phyloP scores from a whole-genome alignment of 1,284 basidiomycete genomes.

The Rhodotorula sp. region DNA sequence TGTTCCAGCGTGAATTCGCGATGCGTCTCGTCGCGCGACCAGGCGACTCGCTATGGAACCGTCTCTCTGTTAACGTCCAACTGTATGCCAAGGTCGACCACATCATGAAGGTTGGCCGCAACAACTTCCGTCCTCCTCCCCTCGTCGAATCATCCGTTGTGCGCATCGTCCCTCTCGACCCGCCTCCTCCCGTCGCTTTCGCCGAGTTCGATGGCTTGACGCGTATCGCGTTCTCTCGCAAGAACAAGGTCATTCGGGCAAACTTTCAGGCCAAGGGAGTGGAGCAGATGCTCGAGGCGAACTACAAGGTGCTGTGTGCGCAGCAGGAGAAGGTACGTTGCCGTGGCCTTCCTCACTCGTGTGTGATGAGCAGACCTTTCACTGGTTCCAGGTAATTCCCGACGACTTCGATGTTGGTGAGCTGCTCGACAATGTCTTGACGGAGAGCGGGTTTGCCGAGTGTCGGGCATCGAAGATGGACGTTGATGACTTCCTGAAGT shows the following conservation, averaged over 20 bases:
- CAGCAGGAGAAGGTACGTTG: conserved; percentile 56
- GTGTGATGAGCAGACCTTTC: neutral
- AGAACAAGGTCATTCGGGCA: conserved; percentile 87
- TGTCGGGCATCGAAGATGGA: conserved; percentile 77
- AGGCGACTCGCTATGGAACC: conserved; percentile 84
- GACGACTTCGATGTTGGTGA: conserved; percentile 68
- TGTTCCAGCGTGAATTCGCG: conserved; percentile 99
- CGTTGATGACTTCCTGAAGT: conserved; percentile 78
- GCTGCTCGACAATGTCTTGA: conserved; percentile 73
- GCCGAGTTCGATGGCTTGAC: conserved; percentile 97
- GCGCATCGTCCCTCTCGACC: conserved; percentile 85
- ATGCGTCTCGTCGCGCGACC: conserved; percentile 86
- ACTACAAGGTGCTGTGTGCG: conserved; percentile 91
- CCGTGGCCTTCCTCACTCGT: neutral
- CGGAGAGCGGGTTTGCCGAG: conserved; percentile 64
- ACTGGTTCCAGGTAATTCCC: conserved; percentile 59
- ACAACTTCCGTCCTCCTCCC: conserved; percentile 95
- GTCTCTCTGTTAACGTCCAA: conserved; percentile 94
- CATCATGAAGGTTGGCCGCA: conserved; percentile 92
- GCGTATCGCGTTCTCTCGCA: conserved; percentile 80
- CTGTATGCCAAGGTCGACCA: conserved; percentile 93
- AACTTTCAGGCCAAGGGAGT: conserved; percentile 90
- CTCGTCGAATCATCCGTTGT: conserved; percentile 93
- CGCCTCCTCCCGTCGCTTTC: conserved; percentile 91
- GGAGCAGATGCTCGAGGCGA: conserved; percentile 88